Conservation (phyloP, 192 early-diverging fungal species). For the Fimicolochytrium jonesii region DNA sequence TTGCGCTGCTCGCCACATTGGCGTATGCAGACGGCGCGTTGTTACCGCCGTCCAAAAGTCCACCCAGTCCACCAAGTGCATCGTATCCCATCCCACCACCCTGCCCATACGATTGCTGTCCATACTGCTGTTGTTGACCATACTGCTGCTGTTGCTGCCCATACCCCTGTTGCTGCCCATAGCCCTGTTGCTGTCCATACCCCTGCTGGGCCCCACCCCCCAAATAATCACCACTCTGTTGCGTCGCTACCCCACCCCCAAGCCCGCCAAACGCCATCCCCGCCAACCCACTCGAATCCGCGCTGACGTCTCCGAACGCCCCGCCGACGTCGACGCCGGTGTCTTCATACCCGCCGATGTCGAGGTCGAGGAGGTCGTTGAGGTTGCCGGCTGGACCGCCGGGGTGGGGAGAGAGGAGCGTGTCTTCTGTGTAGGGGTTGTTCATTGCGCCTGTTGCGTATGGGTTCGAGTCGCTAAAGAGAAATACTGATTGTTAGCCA, state of each 20-base stretch:
- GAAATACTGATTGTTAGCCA: conserved; percentile 12
- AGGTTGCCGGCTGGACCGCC: conserved; percentile 47
- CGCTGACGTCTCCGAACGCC: conserved; percentile 15
- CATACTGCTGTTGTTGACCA: too few species aligned
- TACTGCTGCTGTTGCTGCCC: neutral
- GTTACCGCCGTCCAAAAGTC: too few species aligned
- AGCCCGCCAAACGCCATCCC: conserved; percentile 3
- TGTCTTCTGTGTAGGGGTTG: conserved; percentile 16
- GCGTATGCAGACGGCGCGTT: too few species aligned
- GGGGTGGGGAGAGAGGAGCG: neutral
- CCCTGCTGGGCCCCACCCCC: conserved; percentile 20
- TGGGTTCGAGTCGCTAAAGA: neutral
- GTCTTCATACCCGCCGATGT: conserved; percentile 47
- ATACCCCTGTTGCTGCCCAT: conserved; percentile 7
- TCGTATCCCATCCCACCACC: neutral
- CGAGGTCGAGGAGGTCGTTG: conserved; percentile 66
- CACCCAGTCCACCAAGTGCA: conserved; percentile 5
- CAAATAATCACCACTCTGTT: neutral
- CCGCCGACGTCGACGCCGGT: conserved; percentile 22
- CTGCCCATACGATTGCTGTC: too few species aligned
- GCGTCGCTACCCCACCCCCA: too few species aligned
- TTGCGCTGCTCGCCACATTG: too few species aligned
- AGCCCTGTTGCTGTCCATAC: conserved; percentile 10
- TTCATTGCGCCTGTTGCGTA: conserved; percentile 25
- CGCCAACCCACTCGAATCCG: conserved; percentile 2